phyloP scores from a whole-genome alignment of 2,329 filamentous ascomycete genomes.

The Phialophora macrospora region DNA sequence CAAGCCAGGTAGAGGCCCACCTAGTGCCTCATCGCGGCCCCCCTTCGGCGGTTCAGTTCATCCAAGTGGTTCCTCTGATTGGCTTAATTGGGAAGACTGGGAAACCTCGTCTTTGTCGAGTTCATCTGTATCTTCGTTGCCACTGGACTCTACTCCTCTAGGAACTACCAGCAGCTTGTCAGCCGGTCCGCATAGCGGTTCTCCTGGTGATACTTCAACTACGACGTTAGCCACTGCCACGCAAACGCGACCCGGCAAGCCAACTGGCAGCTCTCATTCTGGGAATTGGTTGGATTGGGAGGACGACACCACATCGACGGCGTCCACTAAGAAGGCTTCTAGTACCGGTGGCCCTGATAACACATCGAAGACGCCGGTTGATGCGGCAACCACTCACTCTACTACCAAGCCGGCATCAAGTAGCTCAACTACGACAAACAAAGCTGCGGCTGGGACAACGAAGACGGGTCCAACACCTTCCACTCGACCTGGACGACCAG shows the following conservation, averaged over 20 bases:
- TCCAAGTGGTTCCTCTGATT: background rate
- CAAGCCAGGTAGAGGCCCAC: background rate
- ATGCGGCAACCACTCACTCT: too few species aligned
- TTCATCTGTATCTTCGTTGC: background rate
- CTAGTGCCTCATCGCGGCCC: background rate
- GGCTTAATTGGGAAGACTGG: conserved; percentile 5
- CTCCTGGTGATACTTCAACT: background rate
- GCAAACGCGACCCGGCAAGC: background rate
- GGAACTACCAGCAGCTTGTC: conserved; percentile 2
- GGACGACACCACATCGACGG: background rate
- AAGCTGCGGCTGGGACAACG: background rate
- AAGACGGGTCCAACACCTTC: background rate
- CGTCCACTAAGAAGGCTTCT: background rate
- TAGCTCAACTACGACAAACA: background rate
- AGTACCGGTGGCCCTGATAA: background rate
- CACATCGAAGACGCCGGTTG: too few species aligned
- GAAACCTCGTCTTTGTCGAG: background rate
- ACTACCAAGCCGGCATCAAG: too few species aligned
- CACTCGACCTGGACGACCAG: background rate
- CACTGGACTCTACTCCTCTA: background rate
- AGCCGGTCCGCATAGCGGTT: background rate
- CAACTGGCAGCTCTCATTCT: background rate
- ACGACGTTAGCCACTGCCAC: background rate
- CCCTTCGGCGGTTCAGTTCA: background rate
- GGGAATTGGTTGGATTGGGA: background rate